Base-by-base conservation (phyloP, 441 rosid species). In the Adansonia gregorii region DNA sequence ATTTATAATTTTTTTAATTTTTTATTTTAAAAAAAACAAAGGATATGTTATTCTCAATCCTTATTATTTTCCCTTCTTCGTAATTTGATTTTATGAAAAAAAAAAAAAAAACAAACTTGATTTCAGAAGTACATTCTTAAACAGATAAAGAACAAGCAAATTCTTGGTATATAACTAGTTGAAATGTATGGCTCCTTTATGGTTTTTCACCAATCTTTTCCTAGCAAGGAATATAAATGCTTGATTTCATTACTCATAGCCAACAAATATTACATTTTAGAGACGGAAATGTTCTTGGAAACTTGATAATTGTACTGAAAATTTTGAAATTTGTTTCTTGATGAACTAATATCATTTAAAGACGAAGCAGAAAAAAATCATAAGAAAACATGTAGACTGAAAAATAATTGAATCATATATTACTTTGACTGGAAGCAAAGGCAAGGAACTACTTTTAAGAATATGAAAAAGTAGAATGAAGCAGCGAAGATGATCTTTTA, bases 401-500 rank as follows among this genome's bases (percentile, higher is more conserved):
- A 54, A 72, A 54, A 54, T n/a, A 8, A 55, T 9, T 1, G 51
- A 55, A 39, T 19, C 31, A 72, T 7, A n/a, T 2, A 54, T 76
- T 35, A n/a, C 78, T 66, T 76, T 19, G 39, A 66, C 51, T 54
- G 54, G 66, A 76, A 76, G 78, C 39, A 39, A 76, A 41, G 43
- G 8, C 11, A 58, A 4, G 11, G 43, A 49, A 6, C 51, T 49
- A 7, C 35, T 65, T 52, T 65, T 0, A 65, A 63, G 65, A 11
- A 60, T 1, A 66, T 65, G 78, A 52, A 65, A 39, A 65, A 31
- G 72, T 63, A 24, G 58, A 52, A 35, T 35, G 41, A 35, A 55
- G n/a, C 48, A 39, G 55, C 6, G 58, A n/a, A 55, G 51, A 77
- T 54, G 68, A 78, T 72, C 77, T 79, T 72, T 79, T 81, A 84